Base-by-base conservation (phyloP, 129 eudicot genomes). In the Ambrosia trifida region DNA sequence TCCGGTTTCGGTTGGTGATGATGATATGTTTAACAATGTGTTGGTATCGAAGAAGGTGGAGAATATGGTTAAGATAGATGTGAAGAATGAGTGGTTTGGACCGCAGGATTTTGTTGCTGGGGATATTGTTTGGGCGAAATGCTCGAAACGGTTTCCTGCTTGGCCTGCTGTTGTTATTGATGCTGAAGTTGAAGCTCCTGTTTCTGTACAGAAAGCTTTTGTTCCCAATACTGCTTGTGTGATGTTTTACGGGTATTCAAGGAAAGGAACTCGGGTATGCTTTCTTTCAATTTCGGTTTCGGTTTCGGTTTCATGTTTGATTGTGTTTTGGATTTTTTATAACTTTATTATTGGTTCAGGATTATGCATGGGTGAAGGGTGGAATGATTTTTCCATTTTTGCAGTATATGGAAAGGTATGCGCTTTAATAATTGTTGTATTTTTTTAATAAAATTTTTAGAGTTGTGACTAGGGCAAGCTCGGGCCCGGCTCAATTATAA, bases 131-230 rank as follows among this genome's bases (percentile, higher is more conserved):
- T 87, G 96, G 99, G 99, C 96, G 0, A 95, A 95, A 78, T 90
- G 97, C 40, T 89, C 93, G 43, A 95, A 83, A 57, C 76, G 83
- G 53, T 84, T 72, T 45, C 89, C 99, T 0, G 94, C 96, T 61
- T 95, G 99, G 99, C 99, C 97, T 4, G 97, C 94, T 30, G 68
- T 90, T 47, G 99, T 88, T 47, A 87, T 93, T 66, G 92, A 93
- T 33, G 90, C 98, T 0, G 52, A 82, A n/a, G 60, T 79, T 70
- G 87, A 93, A 81, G 98, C 98, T 16, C 98, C 98, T 14, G 78
- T 64, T 66, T 49, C 77, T 49, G 98, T 93, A 36, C 45, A 67
- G 68, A 85, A 78, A 36, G 96, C 96, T 33, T 77, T 82, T 76
- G 75, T 89, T 63, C 89, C 95, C 1, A 87, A 84, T 33, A 86